Evolutionary conservation across 2,329 filamentous ascomycete genomes (phyloP).

Genomic region (Penicillium sp.): DNA sequence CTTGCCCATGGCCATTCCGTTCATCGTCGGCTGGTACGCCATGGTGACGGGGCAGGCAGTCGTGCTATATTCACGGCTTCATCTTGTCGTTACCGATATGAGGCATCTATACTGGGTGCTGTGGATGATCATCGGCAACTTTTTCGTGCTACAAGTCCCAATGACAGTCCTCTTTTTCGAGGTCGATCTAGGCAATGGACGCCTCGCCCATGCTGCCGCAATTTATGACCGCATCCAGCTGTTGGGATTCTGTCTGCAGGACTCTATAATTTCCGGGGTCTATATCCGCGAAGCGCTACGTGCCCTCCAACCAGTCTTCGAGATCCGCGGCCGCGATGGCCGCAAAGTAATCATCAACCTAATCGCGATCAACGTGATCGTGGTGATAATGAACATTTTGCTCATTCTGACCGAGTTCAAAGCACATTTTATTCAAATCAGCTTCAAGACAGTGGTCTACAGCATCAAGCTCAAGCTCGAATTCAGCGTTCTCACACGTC

Average conservation of each 20-base stretch:
- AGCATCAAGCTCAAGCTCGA: constrained; percentile 46
- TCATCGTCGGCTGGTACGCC: constrained; percentile 36
- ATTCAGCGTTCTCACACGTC: constrained; percentile 40
- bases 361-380: constrained; percentile 42
- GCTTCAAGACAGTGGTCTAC: constrained; percentile 38
- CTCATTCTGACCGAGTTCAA: constrained; percentile 35
- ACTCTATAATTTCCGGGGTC: constrained; percentile 47
- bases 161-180: constrained; percentile 37
- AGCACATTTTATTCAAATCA: constrained; percentile 34
- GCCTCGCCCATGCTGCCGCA: neutral
- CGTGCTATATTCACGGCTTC: constrained; percentile 44
- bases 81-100: constrained; percentile 38
- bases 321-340: constrained; percentile 35
- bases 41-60: constrained; percentile 44
- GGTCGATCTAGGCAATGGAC: constrained; percentile 16
- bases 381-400: constrained; percentile 37
- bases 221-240: constrained; percentile 50
- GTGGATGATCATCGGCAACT: constrained; percentile 41
- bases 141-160: constrained; percentile 37
- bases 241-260: constrained; percentile 49
- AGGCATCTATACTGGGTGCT: constrained; percentile 33
- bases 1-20: constrained; percentile 4
- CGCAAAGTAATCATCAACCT: constrained; percentile 42
- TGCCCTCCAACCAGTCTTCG: constrained; percentile 37
- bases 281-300: constrained; percentile 50